These are phyloP conservation scores for Paramecium primaurelia DNA, from an alignment of 73 alveolate species.

Conservation along the genomic window DNA sequence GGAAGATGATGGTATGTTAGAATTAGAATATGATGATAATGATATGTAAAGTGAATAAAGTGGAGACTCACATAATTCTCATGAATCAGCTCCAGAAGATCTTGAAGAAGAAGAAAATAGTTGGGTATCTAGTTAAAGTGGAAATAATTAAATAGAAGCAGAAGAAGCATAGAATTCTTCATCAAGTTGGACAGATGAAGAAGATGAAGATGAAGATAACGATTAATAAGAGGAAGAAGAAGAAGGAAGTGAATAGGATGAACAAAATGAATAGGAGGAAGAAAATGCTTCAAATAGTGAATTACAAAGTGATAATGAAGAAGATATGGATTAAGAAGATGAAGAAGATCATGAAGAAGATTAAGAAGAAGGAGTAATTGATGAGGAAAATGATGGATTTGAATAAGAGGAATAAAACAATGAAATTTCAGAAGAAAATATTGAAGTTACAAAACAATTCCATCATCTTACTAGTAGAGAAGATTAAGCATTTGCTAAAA, in stretches of 20 bases:
- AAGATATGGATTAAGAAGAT: neutral
- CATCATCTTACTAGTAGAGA: conserved; percentile 18
- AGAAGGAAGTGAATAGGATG: neutral
- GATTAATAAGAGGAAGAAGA: neutral
- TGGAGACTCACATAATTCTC: neutral
- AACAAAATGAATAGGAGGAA: neutral
- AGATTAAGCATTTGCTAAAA: conserved; percentile 9
- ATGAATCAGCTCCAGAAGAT: neutral
- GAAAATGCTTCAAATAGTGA: neutral
- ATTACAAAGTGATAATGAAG: neutral
- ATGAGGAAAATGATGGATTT: neutral
- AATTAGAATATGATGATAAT: neutral
- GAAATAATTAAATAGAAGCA: conserved; percentile 9
- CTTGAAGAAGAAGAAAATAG: conserved; percentile 15
- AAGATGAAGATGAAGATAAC: conserved; percentile 20
- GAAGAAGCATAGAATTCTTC: neutral
- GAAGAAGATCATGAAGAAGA: neutral
- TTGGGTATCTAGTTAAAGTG: conserved; percentile 24
- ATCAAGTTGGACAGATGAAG: conserved; percentile 37
- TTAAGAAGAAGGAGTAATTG: neutral
- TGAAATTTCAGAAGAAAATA: conserved; percentile 28
- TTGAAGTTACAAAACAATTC: neutral
- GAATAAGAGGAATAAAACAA: neutral
- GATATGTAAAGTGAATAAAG: neutral
- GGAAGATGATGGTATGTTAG: conserved; percentile 26